phyloP scores from a whole-genome alignment of 176 grass and related monocot genomes.

The Aegilops tauschii region DNA sequence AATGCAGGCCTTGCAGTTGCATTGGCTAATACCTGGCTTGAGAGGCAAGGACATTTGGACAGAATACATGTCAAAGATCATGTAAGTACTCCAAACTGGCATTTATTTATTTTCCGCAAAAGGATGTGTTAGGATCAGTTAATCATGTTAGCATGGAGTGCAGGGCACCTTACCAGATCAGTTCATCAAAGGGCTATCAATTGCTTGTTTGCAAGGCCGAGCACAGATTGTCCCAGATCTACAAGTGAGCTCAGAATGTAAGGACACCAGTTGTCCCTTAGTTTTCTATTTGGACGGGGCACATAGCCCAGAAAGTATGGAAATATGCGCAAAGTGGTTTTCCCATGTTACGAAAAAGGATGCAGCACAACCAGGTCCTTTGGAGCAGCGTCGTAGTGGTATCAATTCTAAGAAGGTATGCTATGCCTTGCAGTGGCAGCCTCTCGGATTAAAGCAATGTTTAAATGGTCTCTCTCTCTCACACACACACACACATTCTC shows the following conservation, averaged over 20 bases:
- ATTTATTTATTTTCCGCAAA: neutral
- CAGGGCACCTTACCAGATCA: conserved; percentile 69
- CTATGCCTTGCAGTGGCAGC: conserved; percentile 14
- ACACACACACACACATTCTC: neutral
- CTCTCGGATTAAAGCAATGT: neutral
- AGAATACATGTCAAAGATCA: conserved; percentile 31
- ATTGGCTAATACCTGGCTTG: conserved; percentile 75
- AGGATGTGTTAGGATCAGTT: conserved; percentile 9
- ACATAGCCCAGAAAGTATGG: conserved; percentile 98
- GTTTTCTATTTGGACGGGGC: conserved; percentile 97
- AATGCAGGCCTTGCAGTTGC: conserved; percentile 92
- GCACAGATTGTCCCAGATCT: conserved; percentile 68
- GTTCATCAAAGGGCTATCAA: conserved; percentile 70
- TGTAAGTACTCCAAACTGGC: conserved; percentile 40
- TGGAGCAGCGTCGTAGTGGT: conserved; percentile 33
- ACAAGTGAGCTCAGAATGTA: conserved; percentile 40
- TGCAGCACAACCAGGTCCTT: conserved; percentile 18
- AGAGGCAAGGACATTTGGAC: conserved; percentile 54
- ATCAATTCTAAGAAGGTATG: conserved; percentile 61
- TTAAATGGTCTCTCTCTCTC: neutral
- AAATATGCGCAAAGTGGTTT: conserved; percentile 88
- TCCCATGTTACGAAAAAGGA: conserved; percentile 48
- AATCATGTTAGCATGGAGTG: conserved; percentile 24
- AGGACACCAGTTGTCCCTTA: conserved; percentile 26
- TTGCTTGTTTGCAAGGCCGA: conserved; percentile 76